These are phyloP conservation scores for Diaporthe batatas DNA, from an alignment of 2,329 filamentous ascomycete genomes.

Conservation along the genomic window DNA sequence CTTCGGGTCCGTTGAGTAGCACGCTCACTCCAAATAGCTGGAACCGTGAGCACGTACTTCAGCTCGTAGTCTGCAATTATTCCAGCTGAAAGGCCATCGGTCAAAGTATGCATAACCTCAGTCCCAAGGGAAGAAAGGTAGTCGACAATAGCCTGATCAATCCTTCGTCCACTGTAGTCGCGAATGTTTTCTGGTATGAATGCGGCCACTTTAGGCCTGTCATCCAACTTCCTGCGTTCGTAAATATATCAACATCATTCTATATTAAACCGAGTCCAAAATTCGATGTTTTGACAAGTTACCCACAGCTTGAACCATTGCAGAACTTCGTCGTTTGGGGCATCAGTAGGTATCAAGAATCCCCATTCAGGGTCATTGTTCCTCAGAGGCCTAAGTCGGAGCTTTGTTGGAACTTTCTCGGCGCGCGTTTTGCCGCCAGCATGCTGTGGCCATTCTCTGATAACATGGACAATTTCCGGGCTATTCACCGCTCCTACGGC, in stretches of 20 bases:
- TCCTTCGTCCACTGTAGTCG: neutral
- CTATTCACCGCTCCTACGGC: neutral
- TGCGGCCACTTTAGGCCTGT: neutral
- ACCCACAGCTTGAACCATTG: constrained; percentile 67
- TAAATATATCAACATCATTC: neutral
- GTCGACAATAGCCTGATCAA: constrained; percentile 46
- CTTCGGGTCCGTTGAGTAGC: constrained; percentile 65
- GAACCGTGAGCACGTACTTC: constrained; percentile 68
- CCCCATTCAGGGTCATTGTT: constrained; percentile 62
- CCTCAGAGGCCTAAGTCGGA: constrained; percentile 58
- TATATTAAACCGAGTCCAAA: neutral
- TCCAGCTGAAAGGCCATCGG: neutral
- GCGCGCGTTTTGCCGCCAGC: constrained; percentile 54
- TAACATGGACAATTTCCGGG: constrained; percentile 11
- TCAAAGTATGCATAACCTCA: constrained; percentile 52
- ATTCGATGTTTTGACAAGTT: constrained; percentile 30
- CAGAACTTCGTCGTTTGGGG: constrained; percentile 54
- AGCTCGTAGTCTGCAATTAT: neutral
- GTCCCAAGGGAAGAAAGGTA: constrained; percentile 63
- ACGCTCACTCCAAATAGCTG: constrained; percentile 69
- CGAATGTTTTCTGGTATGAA: neutral
- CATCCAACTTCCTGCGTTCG: neutral
- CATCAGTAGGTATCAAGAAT: constrained; percentile 59
- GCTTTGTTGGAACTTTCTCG: constrained; percentile 64
- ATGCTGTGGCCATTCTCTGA: neutral